Percentiles rank a stretch among this genome's conserved stretches.
These are phyloP conservation scores for Paraphaeosphaeria minitans DNA, from an alignment of 2,329 filamentous ascomycete genomes.

Conservation along the genomic window DNA sequence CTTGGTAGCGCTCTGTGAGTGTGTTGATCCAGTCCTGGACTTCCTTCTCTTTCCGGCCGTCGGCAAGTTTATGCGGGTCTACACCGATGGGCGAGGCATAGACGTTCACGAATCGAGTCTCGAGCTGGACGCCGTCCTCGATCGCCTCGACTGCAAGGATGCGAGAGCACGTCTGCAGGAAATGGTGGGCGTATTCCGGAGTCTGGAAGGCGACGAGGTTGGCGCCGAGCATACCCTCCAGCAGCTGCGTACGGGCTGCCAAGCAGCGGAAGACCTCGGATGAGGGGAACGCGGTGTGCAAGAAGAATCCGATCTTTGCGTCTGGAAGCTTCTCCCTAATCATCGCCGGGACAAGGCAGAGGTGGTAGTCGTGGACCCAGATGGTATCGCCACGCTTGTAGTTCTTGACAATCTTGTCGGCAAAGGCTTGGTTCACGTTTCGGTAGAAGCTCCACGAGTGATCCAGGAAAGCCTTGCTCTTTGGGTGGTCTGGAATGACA, in stretches of 20 bases:
- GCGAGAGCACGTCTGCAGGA: constrained; percentile 92
- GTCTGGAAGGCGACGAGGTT: constrained; percentile 95
- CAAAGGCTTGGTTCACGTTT: constrained; percentile 90
- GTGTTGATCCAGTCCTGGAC: constrained; percentile 79
- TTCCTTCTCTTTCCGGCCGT: constrained; percentile 72
- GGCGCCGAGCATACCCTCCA: constrained; percentile 91
- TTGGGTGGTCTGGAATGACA: constrained; percentile 95
- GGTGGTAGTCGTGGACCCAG: constrained; percentile 96
- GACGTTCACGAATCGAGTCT: constrained; percentile 92
- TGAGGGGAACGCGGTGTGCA: constrained; percentile 93
- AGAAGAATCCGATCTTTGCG: constrained; percentile 93
- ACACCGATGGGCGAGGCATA: constrained; percentile 87
- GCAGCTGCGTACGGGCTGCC: constrained; percentile 80
- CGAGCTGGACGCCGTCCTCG: constrained; percentile 83
- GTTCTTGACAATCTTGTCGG: constrained; percentile 84
- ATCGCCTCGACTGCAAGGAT: constrained; percentile 89
- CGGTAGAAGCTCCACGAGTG: constrained; percentile 97
- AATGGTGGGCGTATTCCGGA: constrained; percentile 89
- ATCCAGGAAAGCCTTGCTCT: constrained; percentile 97
- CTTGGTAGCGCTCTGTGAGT: constrained; percentile 82
- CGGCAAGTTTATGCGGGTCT: constrained; percentile 75
- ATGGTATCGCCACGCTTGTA: constrained; percentile 94
- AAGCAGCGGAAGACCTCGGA: constrained; percentile 95
- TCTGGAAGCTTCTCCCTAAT: constrained; percentile 88
- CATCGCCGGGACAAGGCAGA: constrained; percentile 87